phyloP scores from a whole-genome alignment of 306 rosid genomes.

The Cicer chorassanicum region DNA sequence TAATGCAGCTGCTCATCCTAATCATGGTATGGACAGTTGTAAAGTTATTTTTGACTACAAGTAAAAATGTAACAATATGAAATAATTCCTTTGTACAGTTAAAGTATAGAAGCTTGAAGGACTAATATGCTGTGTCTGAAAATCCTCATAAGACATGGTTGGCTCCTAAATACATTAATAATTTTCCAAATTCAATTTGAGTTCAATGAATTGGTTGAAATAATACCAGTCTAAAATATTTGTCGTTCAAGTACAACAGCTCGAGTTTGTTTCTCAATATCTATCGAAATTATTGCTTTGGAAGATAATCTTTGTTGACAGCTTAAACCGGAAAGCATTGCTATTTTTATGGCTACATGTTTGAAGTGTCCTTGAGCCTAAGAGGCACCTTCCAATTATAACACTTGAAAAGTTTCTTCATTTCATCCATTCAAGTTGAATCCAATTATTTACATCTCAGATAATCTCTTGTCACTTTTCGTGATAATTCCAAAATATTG shows the following conservation, averaged over 20 bases:
- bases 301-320: neutral
- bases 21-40: constrained; percentile 39
- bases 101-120: constrained; percentile 30
- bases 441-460: neutral
- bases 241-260: neutral
- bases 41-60: constrained; percentile 41
- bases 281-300: neutral
- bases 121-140: constrained; percentile 11
- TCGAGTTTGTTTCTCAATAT: neutral
- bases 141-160: constrained; percentile 5
- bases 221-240: constrained; percentile 20
- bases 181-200: constrained; percentile 18
- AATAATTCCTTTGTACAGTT: constrained; percentile 4
- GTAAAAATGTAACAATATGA: constrained; percentile 7
- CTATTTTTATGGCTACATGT: neutral
- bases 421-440: neutral
- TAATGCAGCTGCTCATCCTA: constrained; percentile 36
- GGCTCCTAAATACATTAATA: neutral
- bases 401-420: neutral
- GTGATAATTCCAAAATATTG: neutral
- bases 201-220: constrained; percentile 19
- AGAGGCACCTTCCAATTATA: constrained; percentile 2
- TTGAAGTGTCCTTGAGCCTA: neutral
- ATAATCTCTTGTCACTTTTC: neutral
- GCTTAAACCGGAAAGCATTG: neutral